A percentile compares a stretch with the other conserved stretches of the same genome.
These are phyloP conservation scores for Calonectria pteridis DNA, from an alignment of 2,329 filamentous ascomycete species.

Conservation along the genomic window DNA sequence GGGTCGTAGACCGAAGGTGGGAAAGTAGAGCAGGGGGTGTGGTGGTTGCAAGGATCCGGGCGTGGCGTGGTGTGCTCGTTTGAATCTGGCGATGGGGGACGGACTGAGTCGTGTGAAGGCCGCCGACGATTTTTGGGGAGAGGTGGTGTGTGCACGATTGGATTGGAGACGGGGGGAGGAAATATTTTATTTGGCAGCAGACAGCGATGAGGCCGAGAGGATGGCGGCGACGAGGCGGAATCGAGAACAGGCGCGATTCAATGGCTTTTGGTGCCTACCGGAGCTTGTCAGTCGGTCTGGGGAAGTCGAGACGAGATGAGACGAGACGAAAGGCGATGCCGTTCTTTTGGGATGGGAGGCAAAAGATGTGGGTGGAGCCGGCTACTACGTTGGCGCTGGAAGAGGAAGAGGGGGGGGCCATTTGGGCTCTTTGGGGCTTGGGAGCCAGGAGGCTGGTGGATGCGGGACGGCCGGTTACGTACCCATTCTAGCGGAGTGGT, in stretches of 20 bases:
- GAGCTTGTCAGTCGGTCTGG: not conserved
- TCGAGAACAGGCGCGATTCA: not conserved
- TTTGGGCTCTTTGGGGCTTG: slow-evolving; percentile 3
- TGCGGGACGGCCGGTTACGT: slow-evolving; percentile 10
- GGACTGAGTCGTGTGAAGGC: slow-evolving; percentile 20
- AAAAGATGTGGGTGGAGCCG: slow-evolving; percentile 13
- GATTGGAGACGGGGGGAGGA: not conserved
- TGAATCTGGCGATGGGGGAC: slow-evolving; percentile 27
- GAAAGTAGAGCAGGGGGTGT: slow-evolving; percentile 44
- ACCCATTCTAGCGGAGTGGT: slow-evolving; percentile 2
- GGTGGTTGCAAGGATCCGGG: slow-evolving; percentile 43
- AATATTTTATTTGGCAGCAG: not conserved
- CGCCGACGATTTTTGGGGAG: slow-evolving; percentile 31
- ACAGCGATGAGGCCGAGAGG: not conserved
- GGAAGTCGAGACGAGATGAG: slow-evolving; percentile 14
- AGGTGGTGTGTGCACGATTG: not conserved
- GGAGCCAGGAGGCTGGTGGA: slow-evolving; percentile 8
- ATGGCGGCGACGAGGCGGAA: not conserved
- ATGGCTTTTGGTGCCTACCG: not conserved
- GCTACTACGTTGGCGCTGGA: slow-evolving; percentile 7
- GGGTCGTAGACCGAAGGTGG: slow-evolving; percentile 37
- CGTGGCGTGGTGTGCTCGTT: slow-evolving; percentile 44
- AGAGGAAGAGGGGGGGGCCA: not conserved
- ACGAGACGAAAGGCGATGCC: slow-evolving; percentile 8
- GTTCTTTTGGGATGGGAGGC: slow-evolving; percentile 5